phyloP scores from a whole-genome alignment of 345 rosid genomes.

The Syzygium aqueum region DNA sequence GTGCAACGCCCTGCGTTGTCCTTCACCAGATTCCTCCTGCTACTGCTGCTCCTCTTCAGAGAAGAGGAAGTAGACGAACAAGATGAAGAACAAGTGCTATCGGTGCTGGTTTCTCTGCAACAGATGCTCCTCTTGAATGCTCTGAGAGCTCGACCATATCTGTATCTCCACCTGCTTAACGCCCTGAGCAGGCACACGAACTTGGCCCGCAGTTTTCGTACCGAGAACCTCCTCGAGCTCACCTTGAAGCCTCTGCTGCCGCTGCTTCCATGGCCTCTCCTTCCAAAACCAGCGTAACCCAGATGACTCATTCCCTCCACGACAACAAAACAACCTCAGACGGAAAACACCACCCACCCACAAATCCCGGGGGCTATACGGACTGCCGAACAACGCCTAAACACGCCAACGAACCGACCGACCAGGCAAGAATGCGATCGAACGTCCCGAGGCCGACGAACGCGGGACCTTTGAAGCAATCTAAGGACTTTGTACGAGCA shows the following conservation, averaged over 20 bases:
- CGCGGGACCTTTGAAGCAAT: background rate
- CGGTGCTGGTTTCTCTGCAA: background rate
- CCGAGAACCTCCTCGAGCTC: conserved; percentile 3
- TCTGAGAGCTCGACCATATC: conserved; percentile 1
- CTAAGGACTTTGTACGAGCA: background rate
- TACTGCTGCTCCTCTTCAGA: background rate
- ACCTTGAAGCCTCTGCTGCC: conserved; percentile 7
- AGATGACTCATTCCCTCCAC: background rate
- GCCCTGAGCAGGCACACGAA: conserved; percentile 1
- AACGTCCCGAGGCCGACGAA: no score
- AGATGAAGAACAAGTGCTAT: background rate
- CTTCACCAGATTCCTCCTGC: background rate
- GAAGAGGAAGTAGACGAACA: background rate
- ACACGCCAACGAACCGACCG: background rate
- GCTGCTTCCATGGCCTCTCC: background rate
- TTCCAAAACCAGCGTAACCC: background rate
- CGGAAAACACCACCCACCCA: background rate
- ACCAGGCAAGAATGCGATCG: background rate
- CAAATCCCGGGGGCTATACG: background rate
- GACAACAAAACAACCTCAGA: background rate
- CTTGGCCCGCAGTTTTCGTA: conserved; percentile 3
- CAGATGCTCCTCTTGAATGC: background rate
- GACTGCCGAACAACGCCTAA: background rate
- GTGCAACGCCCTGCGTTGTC: background rate
- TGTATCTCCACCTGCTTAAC: background rate